These are phyloP conservation scores for Suhomyces choctaworum DNA, from an alignment of 1,139 yeast species.

Conservation along the genomic window DNA sequence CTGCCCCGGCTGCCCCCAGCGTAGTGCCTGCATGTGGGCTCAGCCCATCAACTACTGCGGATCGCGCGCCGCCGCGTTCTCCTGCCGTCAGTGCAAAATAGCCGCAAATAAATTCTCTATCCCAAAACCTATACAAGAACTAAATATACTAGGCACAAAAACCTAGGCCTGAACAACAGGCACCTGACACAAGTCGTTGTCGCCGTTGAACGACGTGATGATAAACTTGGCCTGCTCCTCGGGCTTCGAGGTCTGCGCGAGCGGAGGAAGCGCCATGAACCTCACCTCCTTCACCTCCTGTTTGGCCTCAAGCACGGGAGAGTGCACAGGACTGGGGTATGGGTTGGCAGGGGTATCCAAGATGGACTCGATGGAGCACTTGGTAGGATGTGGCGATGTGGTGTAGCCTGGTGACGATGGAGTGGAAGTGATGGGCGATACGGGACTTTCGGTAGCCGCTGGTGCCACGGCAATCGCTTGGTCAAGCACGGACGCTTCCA, in stretches of 20 bases:
- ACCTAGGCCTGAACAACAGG: conserved; percentile 1
- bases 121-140: conserved; percentile 10
- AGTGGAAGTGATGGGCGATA: conserved; percentile 1
- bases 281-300: conserved; percentile 17
- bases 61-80: conserved; percentile 10
- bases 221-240: conserved; percentile 23
- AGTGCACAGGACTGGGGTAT: conserved; percentile 22
- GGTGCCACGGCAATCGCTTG: neutral
- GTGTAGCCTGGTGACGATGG: conserved; percentile 1
- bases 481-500: neutral
- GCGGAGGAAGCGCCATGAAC: conserved; percentile 20
- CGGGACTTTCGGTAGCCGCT: neutral
- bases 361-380: conserved; percentile 19
- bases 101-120: conserved; percentile 15
- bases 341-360: conserved; percentile 17
- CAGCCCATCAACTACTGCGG: no score
- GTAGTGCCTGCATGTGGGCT: no score
- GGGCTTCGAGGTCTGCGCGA: conserved; percentile 2
- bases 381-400: conserved; percentile 6
- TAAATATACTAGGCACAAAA: conserved; percentile 3
- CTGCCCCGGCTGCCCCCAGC: neutral
- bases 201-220: conserved; percentile 28
- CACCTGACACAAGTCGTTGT: conserved; percentile 30
- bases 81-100: conserved; percentile 13
- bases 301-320: conserved; percentile 20